phyloP scores from a whole-genome alignment of 768 basidiomycete species.

The Tulasnella sp. region DNA sequence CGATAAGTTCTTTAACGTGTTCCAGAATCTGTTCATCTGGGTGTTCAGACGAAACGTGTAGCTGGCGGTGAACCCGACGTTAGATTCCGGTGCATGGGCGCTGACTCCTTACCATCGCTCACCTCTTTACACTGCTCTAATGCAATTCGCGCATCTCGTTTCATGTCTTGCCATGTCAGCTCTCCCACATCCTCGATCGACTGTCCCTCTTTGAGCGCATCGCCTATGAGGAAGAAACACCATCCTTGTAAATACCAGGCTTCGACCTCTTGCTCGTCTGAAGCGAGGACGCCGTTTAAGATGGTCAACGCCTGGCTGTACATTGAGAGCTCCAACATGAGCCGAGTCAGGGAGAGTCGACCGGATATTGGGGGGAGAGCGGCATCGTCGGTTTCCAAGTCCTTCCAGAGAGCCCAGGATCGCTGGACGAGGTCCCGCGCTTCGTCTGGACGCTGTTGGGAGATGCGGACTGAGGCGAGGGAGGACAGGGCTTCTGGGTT shows the following conservation, averaged over 20 bases:
- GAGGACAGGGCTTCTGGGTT: slow-evolving; percentile 74
- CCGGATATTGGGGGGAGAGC: slow-evolving; percentile 63
- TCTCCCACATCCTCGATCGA: slow-evolving; percentile 37
- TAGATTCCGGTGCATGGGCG: slow-evolving; percentile 2
- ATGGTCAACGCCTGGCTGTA: slow-evolving; percentile 67
- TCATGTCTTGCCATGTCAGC: slow-evolving; percentile 68
- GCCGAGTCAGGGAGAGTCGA: slow-evolving; percentile 65
- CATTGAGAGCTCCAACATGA: slow-evolving; percentile 69
- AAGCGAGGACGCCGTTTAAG: slow-evolving; percentile 66
- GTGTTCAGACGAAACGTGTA: slow-evolving; percentile 64
- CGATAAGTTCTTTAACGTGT: slow-evolving; percentile 67
- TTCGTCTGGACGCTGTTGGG: slow-evolving; percentile 75
- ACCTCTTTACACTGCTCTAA: slow-evolving; percentile 77
- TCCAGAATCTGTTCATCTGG: slow-evolving; percentile 67
- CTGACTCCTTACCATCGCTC: not conserved
- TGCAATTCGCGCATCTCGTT: slow-evolving; percentile 68
- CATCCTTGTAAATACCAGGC: slow-evolving; percentile 94
- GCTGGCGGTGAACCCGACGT: slow-evolving; percentile 34
- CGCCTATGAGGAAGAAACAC: slow-evolving; percentile 80
- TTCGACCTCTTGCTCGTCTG: slow-evolving; percentile 80
- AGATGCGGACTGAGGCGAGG: slow-evolving; percentile 81
- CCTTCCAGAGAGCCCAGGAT: slow-evolving; percentile 63
- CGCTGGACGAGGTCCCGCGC: slow-evolving; percentile 61
- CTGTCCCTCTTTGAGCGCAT: slow-evolving; percentile 54
- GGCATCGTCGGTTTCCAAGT: slow-evolving; percentile 63